A percentile compares a stretch with the other conserved stretches of the same genome.
Evolutionary conservation across 1,284 basidiomycete genomes (phyloP).

Genomic region (Lignosus rhinocerotis): DNA sequence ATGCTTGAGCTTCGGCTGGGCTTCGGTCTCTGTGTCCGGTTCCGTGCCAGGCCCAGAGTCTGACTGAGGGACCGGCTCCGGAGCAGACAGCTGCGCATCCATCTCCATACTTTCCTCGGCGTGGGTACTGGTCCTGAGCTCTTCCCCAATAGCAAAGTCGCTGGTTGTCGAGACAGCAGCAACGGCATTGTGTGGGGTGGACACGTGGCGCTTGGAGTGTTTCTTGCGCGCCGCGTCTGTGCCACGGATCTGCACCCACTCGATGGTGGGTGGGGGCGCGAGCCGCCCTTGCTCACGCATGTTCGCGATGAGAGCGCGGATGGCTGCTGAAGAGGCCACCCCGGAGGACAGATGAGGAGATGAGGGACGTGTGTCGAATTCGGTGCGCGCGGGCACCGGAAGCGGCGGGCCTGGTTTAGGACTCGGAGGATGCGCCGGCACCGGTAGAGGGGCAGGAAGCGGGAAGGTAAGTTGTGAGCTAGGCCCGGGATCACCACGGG

Average conservation of each 20-base stretch:
- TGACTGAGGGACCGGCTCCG: background rate
- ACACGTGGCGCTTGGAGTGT: background rate
- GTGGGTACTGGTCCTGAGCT: background rate
- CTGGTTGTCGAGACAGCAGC: background rate
- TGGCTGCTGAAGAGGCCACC: background rate
- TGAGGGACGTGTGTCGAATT: background rate
- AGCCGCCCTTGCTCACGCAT: conserved; percentile 16
- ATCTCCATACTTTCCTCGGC: conserved; percentile 4
- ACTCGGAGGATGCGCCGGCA: background rate
- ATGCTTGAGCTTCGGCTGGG: background rate
- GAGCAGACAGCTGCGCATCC: background rate
- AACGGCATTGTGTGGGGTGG: background rate
- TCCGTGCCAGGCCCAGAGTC: background rate
- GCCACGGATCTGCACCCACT: conserved; percentile 2
- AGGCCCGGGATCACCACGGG: too few relatives aligned
- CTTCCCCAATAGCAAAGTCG: background rate
- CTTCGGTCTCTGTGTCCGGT: too few relatives aligned
- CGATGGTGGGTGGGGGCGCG: conserved; percentile 9
- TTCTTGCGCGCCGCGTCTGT: background rate
- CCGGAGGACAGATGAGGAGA: background rate
- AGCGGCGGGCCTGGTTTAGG: background rate
- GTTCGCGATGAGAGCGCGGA: conserved; percentile 11
- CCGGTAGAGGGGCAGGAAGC: too few relatives aligned
- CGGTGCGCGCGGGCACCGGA: background rate
- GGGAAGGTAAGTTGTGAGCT: background rate